phyloP scores from a whole-genome alignment of 352 stramenopile genomes.

The Phytophthora pseudosyringae region DNA sequence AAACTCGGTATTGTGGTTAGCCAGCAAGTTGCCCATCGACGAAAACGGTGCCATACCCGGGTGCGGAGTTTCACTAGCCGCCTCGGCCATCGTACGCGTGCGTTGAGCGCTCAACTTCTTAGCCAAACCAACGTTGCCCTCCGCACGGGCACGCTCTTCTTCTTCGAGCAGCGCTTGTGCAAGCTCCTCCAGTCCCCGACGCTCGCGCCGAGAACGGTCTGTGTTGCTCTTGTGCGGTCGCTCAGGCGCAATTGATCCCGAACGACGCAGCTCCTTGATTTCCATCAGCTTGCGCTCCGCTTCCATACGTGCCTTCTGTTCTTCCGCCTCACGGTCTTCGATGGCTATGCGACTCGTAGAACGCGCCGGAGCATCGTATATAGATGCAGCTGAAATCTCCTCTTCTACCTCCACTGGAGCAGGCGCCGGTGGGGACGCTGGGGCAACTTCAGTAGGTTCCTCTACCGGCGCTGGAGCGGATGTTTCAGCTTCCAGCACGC shows the following conservation, averaged over 20 bases:
- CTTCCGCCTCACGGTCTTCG: constrained; percentile 70
- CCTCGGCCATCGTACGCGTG: constrained; percentile 71
- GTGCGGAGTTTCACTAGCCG: constrained; percentile 45
- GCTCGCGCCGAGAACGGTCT: constrained; percentile 74
- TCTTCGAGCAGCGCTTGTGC: constrained; percentile 80
- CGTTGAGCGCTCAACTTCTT: constrained; percentile 85
- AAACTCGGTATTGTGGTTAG: constrained; percentile 19
- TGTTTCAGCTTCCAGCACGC: constrained; percentile 24
- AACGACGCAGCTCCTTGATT: constrained; percentile 76
- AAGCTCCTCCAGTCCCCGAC: constrained; percentile 79
- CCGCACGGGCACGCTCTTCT: constrained; percentile 79
- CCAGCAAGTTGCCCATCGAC: constrained; percentile 52
- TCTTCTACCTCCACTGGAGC: constrained; percentile 30
- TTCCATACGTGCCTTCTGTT: constrained; percentile 77
- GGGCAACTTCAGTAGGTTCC: constrained; percentile 9
- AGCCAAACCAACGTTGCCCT: constrained; percentile 75
- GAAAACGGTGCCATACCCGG: constrained; percentile 46
- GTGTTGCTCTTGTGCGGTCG: constrained; percentile 62
- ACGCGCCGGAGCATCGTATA: constrained; percentile 39
- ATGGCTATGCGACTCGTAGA: constrained; percentile 45
- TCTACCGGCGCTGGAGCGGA: constrained; percentile 4
- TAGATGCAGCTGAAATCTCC: constrained; percentile 27
- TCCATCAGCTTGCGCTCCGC: constrained; percentile 85
- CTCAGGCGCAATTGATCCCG: constrained; percentile 67
- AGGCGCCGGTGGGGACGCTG: constrained; percentile 24